Conservation (phyloP, 2,329 filamentous ascomycete species). For the Periconia digitata region DNA sequence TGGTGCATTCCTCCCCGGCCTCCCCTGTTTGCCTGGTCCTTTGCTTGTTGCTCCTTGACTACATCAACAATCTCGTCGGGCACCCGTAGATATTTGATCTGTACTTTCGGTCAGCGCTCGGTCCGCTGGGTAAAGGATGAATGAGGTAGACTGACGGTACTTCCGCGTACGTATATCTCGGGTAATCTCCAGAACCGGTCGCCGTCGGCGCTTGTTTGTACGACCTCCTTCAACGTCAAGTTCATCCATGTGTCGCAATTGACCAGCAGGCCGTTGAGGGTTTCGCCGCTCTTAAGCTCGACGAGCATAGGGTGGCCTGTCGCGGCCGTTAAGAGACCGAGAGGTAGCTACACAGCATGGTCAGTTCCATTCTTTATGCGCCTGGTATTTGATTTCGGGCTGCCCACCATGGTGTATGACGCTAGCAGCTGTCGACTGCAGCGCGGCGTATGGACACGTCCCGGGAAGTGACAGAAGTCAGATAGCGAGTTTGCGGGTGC, state of each 20-base stretch:
- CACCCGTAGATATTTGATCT: constrained; percentile 98
- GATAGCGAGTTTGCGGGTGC: background rate
- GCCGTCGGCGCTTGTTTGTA: constrained; percentile 92
- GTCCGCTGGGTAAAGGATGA: background rate
- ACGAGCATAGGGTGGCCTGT: constrained; percentile 98
- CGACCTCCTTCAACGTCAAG: constrained; percentile 92
- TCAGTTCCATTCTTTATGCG: constrained; percentile 11
- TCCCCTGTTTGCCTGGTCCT: constrained; percentile 61
- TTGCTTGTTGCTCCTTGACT: constrained; percentile 88
- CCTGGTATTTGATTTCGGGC: background rate
- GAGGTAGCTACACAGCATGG: constrained; percentile 53
- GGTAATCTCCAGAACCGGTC: constrained; percentile 91
- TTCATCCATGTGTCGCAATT: constrained; percentile 99
- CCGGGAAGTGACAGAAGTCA: background rate
- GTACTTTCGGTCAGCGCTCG: constrained; percentile 12
- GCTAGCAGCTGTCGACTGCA: background rate
- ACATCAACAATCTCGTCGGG: constrained; percentile 95
- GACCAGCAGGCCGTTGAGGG: constrained; percentile 92
- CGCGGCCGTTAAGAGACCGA: constrained; percentile 87
- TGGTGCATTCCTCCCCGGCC: constrained; percentile 65
- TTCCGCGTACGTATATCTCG: constrained; percentile 95
- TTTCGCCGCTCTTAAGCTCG: constrained; percentile 96
- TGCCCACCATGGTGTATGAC: background rate
- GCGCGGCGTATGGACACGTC: background rate
- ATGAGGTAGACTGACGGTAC: constrained; percentile 70